Percentiles rank a stretch among this genome's conserved stretches.
These are phyloP conservation scores for Hypholoma fasciculare DNA, from an alignment of 768 basidiomycete genomes.

Conservation along the genomic window DNA sequence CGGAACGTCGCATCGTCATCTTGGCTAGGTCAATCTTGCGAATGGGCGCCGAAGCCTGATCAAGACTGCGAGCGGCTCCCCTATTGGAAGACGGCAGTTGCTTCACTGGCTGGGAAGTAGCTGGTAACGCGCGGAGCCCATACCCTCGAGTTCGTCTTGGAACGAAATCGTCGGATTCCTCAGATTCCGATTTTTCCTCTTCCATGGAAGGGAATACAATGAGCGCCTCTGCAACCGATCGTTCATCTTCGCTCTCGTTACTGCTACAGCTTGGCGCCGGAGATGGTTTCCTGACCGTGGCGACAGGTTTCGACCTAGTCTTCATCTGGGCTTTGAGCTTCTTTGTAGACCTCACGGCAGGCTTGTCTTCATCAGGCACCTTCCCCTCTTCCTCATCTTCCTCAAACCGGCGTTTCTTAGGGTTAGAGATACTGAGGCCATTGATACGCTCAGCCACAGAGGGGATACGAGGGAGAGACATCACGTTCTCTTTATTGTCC, in stretches of 20 bases:
- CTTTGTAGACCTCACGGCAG: conserved; percentile 10
- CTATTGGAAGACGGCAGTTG: background rate
- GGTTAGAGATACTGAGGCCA: background rate
- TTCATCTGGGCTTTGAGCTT: conserved; percentile 21
- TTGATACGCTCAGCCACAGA: conserved; percentile 49
- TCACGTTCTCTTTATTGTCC: conserved; percentile 63
- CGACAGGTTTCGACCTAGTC: conserved; percentile 6
- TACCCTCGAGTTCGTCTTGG: background rate
- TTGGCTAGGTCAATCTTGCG: conserved; percentile 19
- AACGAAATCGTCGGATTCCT: background rate
- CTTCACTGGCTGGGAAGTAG: background rate
- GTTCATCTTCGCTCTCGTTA: conserved; percentile 34
- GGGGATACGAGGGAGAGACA: conserved; percentile 15
- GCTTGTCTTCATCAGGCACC: conserved; percentile 22
- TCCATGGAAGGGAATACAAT: conserved; percentile 8
- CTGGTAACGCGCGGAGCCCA: background rate
- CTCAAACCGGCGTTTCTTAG: conserved; percentile 41
- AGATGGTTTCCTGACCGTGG: conserved; percentile 3
- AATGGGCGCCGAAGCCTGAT: conserved; percentile 1
- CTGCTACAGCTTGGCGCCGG: conserved; percentile 13
- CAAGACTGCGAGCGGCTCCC: conserved; percentile 1
- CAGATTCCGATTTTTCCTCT: background rate
- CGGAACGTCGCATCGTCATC: conserved; percentile 10
- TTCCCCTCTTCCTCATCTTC: conserved; percentile 33
- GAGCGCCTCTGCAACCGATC: conserved; percentile 17